Evolutionary conservation across 2,329 filamentous ascomycete genomes (phyloP), one percentile per base, ranked within the genome.

Genomic region (Calonectria fujianensis): DNA sequence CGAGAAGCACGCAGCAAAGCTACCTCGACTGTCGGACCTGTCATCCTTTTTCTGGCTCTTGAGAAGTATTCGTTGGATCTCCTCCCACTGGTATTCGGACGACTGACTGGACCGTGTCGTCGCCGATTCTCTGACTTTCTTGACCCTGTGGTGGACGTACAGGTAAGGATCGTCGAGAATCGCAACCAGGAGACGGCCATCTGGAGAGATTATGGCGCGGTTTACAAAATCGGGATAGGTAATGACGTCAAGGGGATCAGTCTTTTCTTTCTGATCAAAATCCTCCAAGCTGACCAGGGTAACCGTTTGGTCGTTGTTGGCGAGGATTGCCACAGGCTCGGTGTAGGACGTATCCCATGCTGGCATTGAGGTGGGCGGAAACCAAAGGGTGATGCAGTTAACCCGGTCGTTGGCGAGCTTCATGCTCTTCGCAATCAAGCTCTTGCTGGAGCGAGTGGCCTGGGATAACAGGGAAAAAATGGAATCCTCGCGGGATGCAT

Each of bases 271-370:
- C 41, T 80, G 80, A 5, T 86, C 85, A 67, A 92, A 91, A 68
- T 93, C 91, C 35, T 91, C 88, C 27, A 98, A 87, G 64, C 93
- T 94, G 82, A 97, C 95, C n/a, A 98, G 87, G 35, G 94, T 93
- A 72, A 98, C 94, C 1, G 94, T 95, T 83, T 93, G 94, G 86
- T 98, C 97, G 83, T 99, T 99, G 86, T 98, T 98, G 59, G 94
- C 92, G 80, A 98, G 87, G 59, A 95, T 90, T 67, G 93, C 94
- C n/a, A 96, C 89, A 1, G 89, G 87, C 24, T 86, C 84, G 20
- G 81, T 79, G 81, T 93, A 91, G 59, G 88, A 86, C 20, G 82
- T 84, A 37, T 83, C 78, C 35, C 70, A 75, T 3, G 80, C 75
- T 27, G 78, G 70, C 32, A 80, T 59, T 9, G 66, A 72, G 11